A percentile compares a stretch with the other conserved stretches of the same genome.
These are phyloP conservation scores for Seiridium unicorne DNA, from an alignment of 2,329 filamentous ascomycete genomes.

Conservation along the genomic window DNA sequence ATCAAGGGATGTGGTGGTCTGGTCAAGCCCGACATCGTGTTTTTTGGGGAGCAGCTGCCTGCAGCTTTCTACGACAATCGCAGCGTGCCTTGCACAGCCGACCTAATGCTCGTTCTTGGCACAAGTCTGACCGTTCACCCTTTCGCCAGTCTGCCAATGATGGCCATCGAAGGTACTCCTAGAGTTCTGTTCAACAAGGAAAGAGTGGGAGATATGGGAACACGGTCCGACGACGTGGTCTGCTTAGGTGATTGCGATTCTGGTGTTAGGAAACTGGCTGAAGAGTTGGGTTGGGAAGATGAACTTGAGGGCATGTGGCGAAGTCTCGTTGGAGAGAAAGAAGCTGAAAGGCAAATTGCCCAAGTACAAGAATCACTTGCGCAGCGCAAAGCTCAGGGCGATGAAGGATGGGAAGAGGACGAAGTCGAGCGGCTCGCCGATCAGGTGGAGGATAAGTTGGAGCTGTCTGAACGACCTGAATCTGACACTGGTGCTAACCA, in stretches of 20 bases:
- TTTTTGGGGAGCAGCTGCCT: constrained; percentile 73
- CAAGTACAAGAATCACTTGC: constrained; percentile 9
- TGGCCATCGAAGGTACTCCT: constrained; percentile 62
- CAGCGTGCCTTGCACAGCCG: constrained; percentile 57
- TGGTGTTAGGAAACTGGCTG: constrained; percentile 75
- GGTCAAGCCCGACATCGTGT: constrained; percentile 93
- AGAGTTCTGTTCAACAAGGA: constrained; percentile 87
- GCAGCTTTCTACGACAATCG: constrained; percentile 60
- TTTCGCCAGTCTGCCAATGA: constrained; percentile 76
- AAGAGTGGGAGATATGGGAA: constrained; percentile 75
- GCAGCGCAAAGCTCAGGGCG: constrained; percentile 28
- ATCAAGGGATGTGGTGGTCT: constrained; percentile 65
- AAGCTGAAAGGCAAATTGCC: constrained; percentile 47
- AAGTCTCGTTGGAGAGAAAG: constrained; percentile 59
- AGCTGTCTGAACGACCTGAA: constrained; percentile 11
- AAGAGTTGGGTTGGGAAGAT: constrained; percentile 78
- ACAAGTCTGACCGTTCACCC: constrained; percentile 87
- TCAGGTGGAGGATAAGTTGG: constrained; percentile 28
- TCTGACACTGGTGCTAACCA: constrained; percentile 9
- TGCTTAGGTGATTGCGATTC: constrained; percentile 80
- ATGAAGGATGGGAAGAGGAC: constrained; percentile 32
- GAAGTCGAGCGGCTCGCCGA: constrained; percentile 37
- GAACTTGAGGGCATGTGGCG: constrained; percentile 80
- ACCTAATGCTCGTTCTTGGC: constrained; percentile 82
- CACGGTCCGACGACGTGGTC: constrained; percentile 78